These are phyloP conservation scores for Escovopsis weberi DNA, from an alignment of 2,329 filamentous ascomycete genomes.

Conservation along the genomic window DNA sequence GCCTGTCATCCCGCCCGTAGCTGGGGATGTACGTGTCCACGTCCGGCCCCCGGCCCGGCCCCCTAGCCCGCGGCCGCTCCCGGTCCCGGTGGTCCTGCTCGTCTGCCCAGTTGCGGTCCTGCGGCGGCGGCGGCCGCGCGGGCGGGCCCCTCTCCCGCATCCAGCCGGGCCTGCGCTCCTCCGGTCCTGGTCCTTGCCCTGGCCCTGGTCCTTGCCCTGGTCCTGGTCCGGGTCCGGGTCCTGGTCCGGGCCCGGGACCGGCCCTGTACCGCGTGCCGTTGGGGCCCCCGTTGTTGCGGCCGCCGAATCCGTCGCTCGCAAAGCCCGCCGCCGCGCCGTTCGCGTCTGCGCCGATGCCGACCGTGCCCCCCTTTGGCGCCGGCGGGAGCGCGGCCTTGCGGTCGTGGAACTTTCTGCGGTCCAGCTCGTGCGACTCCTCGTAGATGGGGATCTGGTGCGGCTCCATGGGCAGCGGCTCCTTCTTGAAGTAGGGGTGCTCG, in stretches of 20 bases:
- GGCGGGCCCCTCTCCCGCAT: constrained; percentile 37
- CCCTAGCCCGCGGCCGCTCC: constrained; percentile 20
- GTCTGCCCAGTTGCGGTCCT: constrained; percentile 15
- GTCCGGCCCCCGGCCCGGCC: constrained; percentile 20
- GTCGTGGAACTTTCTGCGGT: constrained; percentile 78
- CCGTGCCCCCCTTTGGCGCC: constrained; percentile 80
- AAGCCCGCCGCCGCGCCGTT: constrained; percentile 32
- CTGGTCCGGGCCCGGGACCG: constrained; percentile 16
- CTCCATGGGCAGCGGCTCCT: constrained; percentile 59
- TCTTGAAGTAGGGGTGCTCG: constrained; percentile 82
- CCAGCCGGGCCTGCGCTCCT: constrained; percentile 39
- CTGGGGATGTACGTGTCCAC: constrained; percentile 37
- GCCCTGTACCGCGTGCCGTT: constrained; percentile 31
- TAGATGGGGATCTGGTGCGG: constrained; percentile 83
- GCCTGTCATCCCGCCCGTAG: constrained; percentile 21
- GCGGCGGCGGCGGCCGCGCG: constrained; percentile 28
- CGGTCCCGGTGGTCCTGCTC: constrained; percentile 28
- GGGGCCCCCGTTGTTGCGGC: constrained; percentile 26
- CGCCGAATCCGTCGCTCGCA: constrained; percentile 35
- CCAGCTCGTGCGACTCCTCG: constrained; percentile 93
- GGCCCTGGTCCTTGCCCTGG: too few relatives aligned
- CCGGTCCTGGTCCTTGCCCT: constrained; percentile 17
- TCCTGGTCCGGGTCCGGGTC: too few relatives aligned
- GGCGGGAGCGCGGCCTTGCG: constrained; percentile 75
- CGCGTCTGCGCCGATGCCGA: constrained; percentile 55